Base-by-base conservation (phyloP, 192 early-diverging fungal species). In the Coemansia aciculifera region DNA sequence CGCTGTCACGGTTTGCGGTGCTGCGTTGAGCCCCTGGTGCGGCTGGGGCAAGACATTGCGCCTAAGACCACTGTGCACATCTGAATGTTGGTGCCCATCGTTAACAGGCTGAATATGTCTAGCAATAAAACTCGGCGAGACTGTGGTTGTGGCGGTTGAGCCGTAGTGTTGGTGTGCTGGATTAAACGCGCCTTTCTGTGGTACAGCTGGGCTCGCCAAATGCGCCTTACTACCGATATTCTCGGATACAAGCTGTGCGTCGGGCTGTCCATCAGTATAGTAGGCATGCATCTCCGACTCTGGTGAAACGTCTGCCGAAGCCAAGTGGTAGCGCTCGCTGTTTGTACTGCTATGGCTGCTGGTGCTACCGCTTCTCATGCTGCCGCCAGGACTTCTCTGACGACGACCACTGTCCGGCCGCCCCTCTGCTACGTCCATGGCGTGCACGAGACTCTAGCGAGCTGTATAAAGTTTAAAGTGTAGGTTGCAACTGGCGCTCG, bases 1-100 rank as follows among this genome's bases (percentile, higher is more conserved):
- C 37, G 77, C 77, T 8, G 77, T 71, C 39, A 74, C 77, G 37
- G 77, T 67, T 46, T 73, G 77, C 19, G 67, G 67, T 2, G 17
- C 69, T 2, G 74, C 39, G 29, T 60, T 51, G 8, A 12, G 23
- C 23, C 49, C 49, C 9, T 51, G 49, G 23, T 51, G 49, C 23
- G 49, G 49, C 49, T 51, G 49, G 49, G 62, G 42, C 27, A 63
- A 63, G 62, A 63, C 62, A 42, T 46, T 63, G 62, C 42, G 39
- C 51, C 51, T 24, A 52, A 52, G 51, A 52, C 51, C 24, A 29
- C 51, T 29, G 24, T 52, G 51, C 23, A 15, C 13, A 11, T 52
- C 51, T 51, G 52, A 54, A 40, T 57, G 11, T 11, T 13, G 51
- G 13, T 52, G 24, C 11, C 51, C 24, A 3, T 10, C 27, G 27